phyloP scores from a whole-genome alignment of 139 green algal genomes.

The Desmodesmus armatus region DNA sequence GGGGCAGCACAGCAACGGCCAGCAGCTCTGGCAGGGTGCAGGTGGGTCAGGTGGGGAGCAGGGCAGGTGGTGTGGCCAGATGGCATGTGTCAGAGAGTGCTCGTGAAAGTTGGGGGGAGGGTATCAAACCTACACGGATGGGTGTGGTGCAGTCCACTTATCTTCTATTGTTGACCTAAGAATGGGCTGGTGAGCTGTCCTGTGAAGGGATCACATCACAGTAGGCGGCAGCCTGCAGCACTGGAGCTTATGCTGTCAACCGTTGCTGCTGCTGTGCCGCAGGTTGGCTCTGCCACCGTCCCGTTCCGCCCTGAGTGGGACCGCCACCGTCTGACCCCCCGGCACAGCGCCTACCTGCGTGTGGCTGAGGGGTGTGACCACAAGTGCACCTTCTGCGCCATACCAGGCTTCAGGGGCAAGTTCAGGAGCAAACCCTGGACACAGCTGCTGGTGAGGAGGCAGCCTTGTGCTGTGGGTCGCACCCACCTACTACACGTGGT shows the following conservation, averaged over 20 bases:
- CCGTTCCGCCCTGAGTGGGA: conserved; percentile 85
- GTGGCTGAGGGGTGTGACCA: conserved; percentile 95
- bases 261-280: conserved; percentile 9
- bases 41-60: no score
- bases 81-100: no score
- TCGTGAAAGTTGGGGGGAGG: no score
- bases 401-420: conserved; percentile 90
- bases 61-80: conserved; percentile 8
- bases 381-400: conserved; percentile 93
- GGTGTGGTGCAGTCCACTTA: no score
- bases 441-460: not conserved
- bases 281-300: conserved; percentile 86
- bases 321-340: conserved; percentile 79
- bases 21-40: conserved; percentile 18
- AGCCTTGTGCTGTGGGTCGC: not conserved
- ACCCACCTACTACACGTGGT: not conserved
- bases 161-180: no score
- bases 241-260: conserved; percentile 1
- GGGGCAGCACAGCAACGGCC: conserved; percentile 14
- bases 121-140: no score
- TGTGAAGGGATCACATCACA: no score
- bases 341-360: conserved; percentile 89
- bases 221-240: no score
- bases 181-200: no score
- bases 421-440: conserved; percentile 88